Base-by-base conservation (phyloP, 805 yeast genomes). In the Ogataea corticis region DNA sequence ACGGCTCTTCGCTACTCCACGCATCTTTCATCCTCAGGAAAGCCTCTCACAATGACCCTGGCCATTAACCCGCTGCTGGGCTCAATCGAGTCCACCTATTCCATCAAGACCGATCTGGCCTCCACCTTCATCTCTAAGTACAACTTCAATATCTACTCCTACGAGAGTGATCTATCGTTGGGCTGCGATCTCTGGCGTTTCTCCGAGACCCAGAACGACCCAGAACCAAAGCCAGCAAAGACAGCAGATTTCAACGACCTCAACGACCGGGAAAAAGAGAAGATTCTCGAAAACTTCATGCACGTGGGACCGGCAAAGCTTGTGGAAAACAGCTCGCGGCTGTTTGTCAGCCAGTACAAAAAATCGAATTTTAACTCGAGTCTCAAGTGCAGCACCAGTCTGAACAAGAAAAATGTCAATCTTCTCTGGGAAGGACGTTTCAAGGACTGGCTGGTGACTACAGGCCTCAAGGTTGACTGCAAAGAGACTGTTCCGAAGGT, bases 41-140 rank as follows among this genome's bases (percentile, higher is more conserved):
- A 88, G 51, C 99, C 99, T 0, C 67, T 91, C 51, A 87, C 96
- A 0, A 77, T 94, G 75, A 86, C 98, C 0, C 59, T 92, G 32
- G 83, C 96, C 0, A 75, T 85, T 46, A 94, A 94, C 62, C 99
- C 99, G 1, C 70, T 94, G 13, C 71, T 92, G 61, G 99, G 99
- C 2, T 91, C 90, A 53, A 67, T 94, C 2, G 83, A 96, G 2
- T 83, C 96, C 1, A 85, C 96, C 0, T 94, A 91, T 61, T 80
- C 96, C 1, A 88, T 90, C 28, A 83, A 84, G 57, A 87, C 97
- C 0, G 80, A 87, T 4, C 74, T 81, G 2, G 76, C 79, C 25
- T 80, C 92, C 1, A 84, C 96, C 0, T 83, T 92, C 44, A 80
- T 90, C 38, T 86, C 96, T 4, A 77, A 85, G 46, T 91, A 89